Percentiles rank a stretch among this genome's conserved stretches.
Evolutionary conservation across 176 grass and related monocot species (phyloP).

Genomic region (Poa annua): DNA sequence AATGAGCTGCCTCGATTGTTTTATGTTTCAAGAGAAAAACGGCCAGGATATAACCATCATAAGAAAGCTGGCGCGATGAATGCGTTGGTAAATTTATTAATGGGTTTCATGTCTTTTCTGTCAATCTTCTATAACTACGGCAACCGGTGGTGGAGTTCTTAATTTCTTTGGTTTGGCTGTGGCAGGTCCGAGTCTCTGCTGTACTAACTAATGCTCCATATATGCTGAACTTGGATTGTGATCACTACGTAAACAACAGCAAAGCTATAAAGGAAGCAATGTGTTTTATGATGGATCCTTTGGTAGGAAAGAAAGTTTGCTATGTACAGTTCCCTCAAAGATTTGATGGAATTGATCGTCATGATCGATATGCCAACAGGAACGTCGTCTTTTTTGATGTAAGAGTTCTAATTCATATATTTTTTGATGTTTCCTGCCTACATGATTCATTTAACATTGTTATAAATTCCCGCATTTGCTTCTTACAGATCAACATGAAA

Average conservation of each 20-base stretch:
- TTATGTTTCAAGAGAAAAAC: conserved; percentile 97
- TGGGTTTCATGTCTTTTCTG: not conserved
- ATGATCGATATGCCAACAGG: conserved; percentile 96
- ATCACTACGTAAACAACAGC: conserved; percentile 96
- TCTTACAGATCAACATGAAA: conserved; percentile 86
- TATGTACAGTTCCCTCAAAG: conserved; percentile 96
- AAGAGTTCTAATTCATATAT: conserved; percentile 34
- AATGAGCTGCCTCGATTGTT: conserved; percentile 90
- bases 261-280: conserved; percentile 91
- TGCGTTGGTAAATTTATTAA: conserved; percentile 65
- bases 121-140: not conserved
- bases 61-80: conserved; percentile 98
- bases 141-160: too few species aligned
- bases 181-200: conserved; percentile 84
- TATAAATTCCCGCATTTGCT: not conserved
- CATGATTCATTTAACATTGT: not conserved
- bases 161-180: not conserved
- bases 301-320: conserved; percentile 76
- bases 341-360: conserved; percentile 86
- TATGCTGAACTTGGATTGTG: conserved; percentile 97
- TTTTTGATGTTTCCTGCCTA: not conserved
- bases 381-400: conserved; percentile 99
- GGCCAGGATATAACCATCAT: conserved; percentile 87
- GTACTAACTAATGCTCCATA: conserved; percentile 93
- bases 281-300: conserved; percentile 98